Percentiles rank a stretch among this genome's conserved stretches.
phyloP scores from a whole-genome alignment of 2,329 filamentous ascomycete species.

The Massarina eburnea region DNA sequence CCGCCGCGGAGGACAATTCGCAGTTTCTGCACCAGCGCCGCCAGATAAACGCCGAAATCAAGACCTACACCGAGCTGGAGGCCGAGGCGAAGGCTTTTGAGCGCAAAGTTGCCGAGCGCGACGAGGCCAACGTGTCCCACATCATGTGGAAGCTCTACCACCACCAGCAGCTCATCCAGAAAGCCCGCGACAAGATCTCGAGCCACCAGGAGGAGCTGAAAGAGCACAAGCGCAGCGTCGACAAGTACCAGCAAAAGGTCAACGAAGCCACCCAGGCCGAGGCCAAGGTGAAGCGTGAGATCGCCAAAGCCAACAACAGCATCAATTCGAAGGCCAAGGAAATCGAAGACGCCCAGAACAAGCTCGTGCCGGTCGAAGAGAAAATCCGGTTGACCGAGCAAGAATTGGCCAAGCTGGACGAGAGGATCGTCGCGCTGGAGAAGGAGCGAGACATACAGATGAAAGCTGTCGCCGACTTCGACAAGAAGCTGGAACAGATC shows the following conservation, averaged over 20 bases:
- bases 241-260: slow-evolving; percentile 77
- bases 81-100: slow-evolving; percentile 92
- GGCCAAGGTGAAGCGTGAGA: slow-evolving; percentile 71
- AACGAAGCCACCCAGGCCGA: slow-evolving; percentile 85
- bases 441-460: slow-evolving; percentile 77
- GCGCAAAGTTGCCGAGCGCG: slow-evolving; percentile 84
- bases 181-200: slow-evolving; percentile 85
- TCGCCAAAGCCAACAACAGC: slow-evolving; percentile 77
- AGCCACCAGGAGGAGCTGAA: slow-evolving; percentile 94
- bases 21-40: slow-evolving; percentile 86
- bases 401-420: slow-evolving; percentile 68
- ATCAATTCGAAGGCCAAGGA: slow-evolving; percentile 86
- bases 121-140: slow-evolving; percentile 88
- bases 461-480: slow-evolving; percentile 68
- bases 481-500: slow-evolving; percentile 80
- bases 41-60: slow-evolving; percentile 96
- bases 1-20: slow-evolving; percentile 83
- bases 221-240: slow-evolving; percentile 84
- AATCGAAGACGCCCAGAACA: slow-evolving; percentile 83
- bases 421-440: slow-evolving; percentile 68
- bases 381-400: slow-evolving; percentile 76
- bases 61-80: slow-evolving; percentile 96
- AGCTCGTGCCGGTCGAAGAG: slow-evolving; percentile 85
- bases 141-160: slow-evolving; percentile 97
- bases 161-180: slow-evolving; percentile 90